Percentiles rank a stretch among this genome's conserved stretches.
Evolutionary conservation across 2,329 filamentous ascomycete genomes (phyloP).

Genomic region (Thermothelomyces thermophilus): DNA sequence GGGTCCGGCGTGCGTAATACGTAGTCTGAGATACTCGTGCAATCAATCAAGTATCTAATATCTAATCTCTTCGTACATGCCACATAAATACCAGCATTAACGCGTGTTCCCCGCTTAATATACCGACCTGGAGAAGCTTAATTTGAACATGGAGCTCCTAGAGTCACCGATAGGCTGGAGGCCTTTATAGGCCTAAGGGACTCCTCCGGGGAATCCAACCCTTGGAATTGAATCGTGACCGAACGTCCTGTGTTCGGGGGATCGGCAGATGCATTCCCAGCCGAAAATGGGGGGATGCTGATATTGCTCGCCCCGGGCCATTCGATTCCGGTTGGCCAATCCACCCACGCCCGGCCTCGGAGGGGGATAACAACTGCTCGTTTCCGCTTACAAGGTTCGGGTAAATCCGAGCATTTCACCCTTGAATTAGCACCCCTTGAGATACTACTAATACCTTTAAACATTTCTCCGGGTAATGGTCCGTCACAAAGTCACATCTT

Average conservation of each 20-base stretch:
- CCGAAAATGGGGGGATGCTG: slow-evolving; percentile 14
- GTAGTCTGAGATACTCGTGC: not conserved
- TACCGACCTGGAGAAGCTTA: slow-evolving; percentile 21
- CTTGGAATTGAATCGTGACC: slow-evolving; percentile 8
- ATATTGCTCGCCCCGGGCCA: slow-evolving; percentile 10
- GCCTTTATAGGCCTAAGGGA: not conserved
- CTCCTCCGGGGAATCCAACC: slow-evolving; percentile 1
- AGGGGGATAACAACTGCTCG: too few relatives aligned
- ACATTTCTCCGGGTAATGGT: slow-evolving; percentile 23
- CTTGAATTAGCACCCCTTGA: not conserved
- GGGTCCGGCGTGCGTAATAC: not conserved
- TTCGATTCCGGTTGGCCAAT: slow-evolving; percentile 14
- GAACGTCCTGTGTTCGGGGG: slow-evolving; percentile 7
- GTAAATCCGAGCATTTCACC: not conserved
- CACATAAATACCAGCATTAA: too few relatives aligned
- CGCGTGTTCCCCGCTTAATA: slow-evolving; percentile 19
- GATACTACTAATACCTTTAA: too few relatives aligned
- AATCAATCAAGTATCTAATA: too few relatives aligned
- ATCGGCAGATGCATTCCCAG: slow-evolving; percentile 20
- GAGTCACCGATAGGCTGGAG: slow-evolving; percentile 19
- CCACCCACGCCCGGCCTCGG: too few relatives aligned
- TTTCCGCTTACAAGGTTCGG: slow-evolving; percentile 7
- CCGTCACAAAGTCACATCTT: slow-evolving; percentile 40
- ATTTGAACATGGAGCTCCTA: slow-evolving; percentile 23
- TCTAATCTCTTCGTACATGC: too few relatives aligned